Evolutionary conservation across 2,329 filamentous ascomycete species (phyloP).

Genomic region (Trichoderma cornu-damae): DNA sequence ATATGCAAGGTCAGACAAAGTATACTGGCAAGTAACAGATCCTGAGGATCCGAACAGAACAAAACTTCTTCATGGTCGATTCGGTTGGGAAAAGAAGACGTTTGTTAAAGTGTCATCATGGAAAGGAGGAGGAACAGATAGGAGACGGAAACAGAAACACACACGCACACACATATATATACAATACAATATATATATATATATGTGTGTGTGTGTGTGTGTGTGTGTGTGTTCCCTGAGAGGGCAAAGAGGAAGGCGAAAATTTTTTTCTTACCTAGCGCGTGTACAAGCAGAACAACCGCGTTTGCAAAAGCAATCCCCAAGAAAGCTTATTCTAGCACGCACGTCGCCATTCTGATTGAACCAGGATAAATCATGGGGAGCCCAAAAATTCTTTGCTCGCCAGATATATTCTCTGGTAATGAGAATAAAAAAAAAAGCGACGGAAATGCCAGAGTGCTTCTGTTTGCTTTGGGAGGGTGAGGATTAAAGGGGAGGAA

Average conservation of each 20-base stretch:
- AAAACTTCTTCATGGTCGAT: conserved; percentile 77
- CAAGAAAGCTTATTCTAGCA: background rate
- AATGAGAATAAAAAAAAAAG: background rate
- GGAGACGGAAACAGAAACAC: background rate
- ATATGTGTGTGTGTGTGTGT: too few species aligned
- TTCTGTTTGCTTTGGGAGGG: background rate
- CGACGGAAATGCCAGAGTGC: background rate
- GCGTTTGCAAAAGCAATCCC: background rate
- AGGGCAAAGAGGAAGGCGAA: conserved; percentile 21
- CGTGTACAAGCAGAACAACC: background rate
- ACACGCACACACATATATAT: too few species aligned
- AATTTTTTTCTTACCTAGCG: conserved; percentile 25
- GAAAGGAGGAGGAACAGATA: conserved; percentile 36
- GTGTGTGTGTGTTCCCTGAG: too few species aligned
- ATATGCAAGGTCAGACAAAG: conserved; percentile 62
- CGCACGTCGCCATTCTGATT: background rate
- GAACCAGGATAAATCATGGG: background rate
- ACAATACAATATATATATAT: too few species aligned
- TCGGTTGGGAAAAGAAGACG: conserved; percentile 86
- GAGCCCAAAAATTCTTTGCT: background rate
- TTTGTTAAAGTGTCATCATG: conserved; percentile 67
- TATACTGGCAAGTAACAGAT: conserved; percentile 91
- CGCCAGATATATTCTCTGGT: background rate
- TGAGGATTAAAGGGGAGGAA: conserved; percentile 1
- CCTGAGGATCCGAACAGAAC: conserved; percentile 61